These are phyloP conservation scores for Heterococcus sp. DNA, from an alignment of 108 stramenopile genomes.

Conservation along the genomic window DNA sequence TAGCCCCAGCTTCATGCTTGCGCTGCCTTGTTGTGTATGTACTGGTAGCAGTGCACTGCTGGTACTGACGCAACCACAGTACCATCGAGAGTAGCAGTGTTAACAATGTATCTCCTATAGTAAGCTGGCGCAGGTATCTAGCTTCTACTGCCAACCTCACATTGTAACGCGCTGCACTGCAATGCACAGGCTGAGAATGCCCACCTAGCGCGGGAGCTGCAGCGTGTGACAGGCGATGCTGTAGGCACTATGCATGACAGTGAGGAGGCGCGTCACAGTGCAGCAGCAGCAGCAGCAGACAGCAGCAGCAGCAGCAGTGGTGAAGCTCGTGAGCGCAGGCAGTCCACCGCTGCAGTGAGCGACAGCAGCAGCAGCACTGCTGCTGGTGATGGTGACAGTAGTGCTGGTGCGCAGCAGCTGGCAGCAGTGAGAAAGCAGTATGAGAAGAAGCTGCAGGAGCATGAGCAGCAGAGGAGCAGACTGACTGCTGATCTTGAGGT, in stretches of 20 bases:
- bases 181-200: constrained; percentile 21
- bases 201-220: constrained; percentile 20
- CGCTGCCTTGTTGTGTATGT: too few species aligned
- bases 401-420: background rate
- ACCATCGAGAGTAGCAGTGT: too few species aligned
- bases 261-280: background rate
- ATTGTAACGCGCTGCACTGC: too few species aligned
- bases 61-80: too few species aligned
- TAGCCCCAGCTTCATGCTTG: too few species aligned
- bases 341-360: background rate
- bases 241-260: background rate
- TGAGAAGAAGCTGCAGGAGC: background rate
- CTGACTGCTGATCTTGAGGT: background rate
- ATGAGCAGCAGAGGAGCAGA: background rate
- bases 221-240: constrained; percentile 9
- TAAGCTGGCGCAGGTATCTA: too few species aligned
- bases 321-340: background rate
- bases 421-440: background rate
- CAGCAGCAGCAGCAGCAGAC: background rate
- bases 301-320: background rate
- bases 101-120: too few species aligned
- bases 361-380: background rate
- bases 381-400: too few species aligned
- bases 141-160: too few species aligned
- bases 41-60: too few species aligned